Evolutionary conservation across 2,329 filamentous ascomycete genomes (phyloP).

Genomic region (Dendryphion nanum): DNA sequence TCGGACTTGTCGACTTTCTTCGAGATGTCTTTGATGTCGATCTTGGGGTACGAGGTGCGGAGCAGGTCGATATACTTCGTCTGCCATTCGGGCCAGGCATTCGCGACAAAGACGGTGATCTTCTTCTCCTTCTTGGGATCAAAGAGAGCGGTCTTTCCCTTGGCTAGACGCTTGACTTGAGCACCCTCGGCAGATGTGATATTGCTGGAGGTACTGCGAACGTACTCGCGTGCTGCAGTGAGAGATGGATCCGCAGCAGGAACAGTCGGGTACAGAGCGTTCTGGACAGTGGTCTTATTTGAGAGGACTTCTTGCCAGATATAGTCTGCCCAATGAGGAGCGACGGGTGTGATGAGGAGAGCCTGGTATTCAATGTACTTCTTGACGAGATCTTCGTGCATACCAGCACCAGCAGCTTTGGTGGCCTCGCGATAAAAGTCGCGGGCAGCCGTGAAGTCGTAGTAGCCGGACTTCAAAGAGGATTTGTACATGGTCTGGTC

Average conservation of each 20-base stretch:
- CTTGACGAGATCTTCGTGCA: constrained; percentile 78
- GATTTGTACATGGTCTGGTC: constrained; percentile 46
- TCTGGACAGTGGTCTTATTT: constrained; percentile 73
- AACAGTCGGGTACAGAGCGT: constrained; percentile 71
- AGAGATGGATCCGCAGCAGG: constrained; percentile 65
- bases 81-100: constrained; percentile 86
- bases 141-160: constrained; percentile 82
- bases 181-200: constrained; percentile 83
- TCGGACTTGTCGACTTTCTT: constrained; percentile 79
- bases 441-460: constrained; percentile 84
- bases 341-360: constrained; percentile 76
- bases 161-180: constrained; percentile 84
- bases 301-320: constrained; percentile 90
- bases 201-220: constrained; percentile 69
- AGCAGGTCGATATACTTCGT: constrained; percentile 60
- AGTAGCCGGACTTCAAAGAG: constrained; percentile 62
- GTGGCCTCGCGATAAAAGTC: constrained; percentile 88
- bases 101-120: constrained; percentile 79
- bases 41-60: constrained; percentile 36
- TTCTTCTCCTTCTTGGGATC: constrained; percentile 92
- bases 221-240: constrained; percentile 78
- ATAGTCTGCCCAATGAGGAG: constrained; percentile 92
- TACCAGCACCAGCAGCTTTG: constrained; percentile 72
- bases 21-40: constrained; percentile 80
- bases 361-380: constrained; percentile 86